These are phyloP conservation scores for Lyophyllum atratum DNA, from an alignment of 768 basidiomycete species.

Conservation along the genomic window DNA sequence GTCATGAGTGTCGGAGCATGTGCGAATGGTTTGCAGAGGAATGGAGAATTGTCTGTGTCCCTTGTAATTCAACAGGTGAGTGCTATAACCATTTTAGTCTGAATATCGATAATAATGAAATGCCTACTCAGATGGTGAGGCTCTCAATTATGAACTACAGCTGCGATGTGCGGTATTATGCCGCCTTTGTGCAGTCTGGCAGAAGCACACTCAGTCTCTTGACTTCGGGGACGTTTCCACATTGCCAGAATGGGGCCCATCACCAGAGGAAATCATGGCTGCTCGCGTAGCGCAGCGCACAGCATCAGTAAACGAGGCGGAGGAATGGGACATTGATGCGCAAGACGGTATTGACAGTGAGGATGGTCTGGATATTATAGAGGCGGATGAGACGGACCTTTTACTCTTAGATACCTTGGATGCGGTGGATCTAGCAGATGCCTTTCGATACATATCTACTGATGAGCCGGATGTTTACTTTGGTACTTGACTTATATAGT, in stretches of 20 bases:
- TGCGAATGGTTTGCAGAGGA: neutral
- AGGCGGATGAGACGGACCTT: neutral
- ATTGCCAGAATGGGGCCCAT: neutral
- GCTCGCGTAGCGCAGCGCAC: neutral
- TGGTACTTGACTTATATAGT: neutral
- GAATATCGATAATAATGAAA: neutral
- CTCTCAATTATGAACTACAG: neutral
- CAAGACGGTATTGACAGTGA: neutral
- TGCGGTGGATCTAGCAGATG: neutral
- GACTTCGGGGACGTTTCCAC: slow-evolving; percentile 1
- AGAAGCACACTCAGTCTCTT: neutral
- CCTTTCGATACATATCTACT: neutral
- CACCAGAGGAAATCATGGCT: neutral
- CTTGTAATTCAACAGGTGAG: neutral
- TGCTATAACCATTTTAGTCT: neutral
- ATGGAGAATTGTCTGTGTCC: neutral
- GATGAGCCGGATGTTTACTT: neutral
- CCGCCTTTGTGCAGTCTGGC: slow-evolving; percentile 4
- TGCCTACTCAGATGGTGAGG: neutral
- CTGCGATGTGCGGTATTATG: neutral
- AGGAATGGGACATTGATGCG: neutral
- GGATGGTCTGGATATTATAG: neutral
- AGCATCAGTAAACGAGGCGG: neutral
- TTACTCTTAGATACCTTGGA: neutral
- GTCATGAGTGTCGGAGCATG: slow-evolving; percentile 1